Percentiles rank a stretch among this genome's conserved stretches.
Conservation (phyloP, 148 eudicot species). For the Hydrangea macrophylla region DNA sequence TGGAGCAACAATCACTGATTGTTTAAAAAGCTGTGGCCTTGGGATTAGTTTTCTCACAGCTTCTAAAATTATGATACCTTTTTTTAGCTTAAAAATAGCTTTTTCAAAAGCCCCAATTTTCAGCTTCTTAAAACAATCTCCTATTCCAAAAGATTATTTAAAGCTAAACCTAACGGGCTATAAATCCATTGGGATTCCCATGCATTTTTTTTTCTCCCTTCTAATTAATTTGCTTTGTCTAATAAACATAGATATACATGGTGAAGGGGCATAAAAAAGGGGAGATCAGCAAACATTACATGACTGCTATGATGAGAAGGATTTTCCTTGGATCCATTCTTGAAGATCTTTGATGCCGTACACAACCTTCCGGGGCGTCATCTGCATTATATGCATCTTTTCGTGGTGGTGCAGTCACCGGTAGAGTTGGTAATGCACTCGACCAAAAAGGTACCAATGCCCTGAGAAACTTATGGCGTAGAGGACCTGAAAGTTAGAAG, state of each 20-base stretch:
- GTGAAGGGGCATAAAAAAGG: neutral
- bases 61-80: too few species aligned
- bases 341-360: conserved; percentile 55
- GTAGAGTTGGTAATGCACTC: conserved; percentile 72
- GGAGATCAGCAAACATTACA: conserved; percentile 38
- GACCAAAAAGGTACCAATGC: conserved; percentile 81
- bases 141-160: too few species aligned
- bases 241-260: neutral
- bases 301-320: conserved; percentile 73
- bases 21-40: too few species aligned
- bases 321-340: conserved; percentile 84
- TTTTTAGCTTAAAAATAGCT: too few species aligned
- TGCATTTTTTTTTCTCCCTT: neutral
- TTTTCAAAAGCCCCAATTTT: too few species aligned
- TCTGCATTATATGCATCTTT: conserved; percentile 61
- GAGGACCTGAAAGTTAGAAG: conserved; percentile 42
- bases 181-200: too few species aligned
- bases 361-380: conserved; percentile 55
- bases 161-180: too few species aligned
- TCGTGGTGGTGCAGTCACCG: conserved; percentile 72
- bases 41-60: too few species aligned
- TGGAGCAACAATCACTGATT: too few species aligned
- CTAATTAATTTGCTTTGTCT: neutral
- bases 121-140: too few species aligned
- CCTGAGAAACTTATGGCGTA: conserved; percentile 65